A percentile compares a stretch with the other conserved stretches of the same genome.
Evolutionary conservation across 441 rosid genomes (phyloP).

Genomic region (Syzygium syzygioides): DNA sequence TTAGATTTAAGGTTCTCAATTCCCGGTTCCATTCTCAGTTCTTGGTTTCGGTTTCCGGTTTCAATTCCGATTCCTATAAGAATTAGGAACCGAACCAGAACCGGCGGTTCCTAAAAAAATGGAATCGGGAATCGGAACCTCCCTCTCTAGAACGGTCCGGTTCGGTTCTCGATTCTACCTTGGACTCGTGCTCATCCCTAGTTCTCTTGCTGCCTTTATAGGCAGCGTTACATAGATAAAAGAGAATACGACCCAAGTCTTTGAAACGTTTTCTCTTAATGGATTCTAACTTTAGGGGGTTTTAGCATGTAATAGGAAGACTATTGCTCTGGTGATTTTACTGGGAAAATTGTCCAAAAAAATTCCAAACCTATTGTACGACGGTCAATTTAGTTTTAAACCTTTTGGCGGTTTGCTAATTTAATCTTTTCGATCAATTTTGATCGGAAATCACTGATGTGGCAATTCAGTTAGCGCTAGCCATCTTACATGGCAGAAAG

Average conservation of each 20-base stretch:
- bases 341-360: not conserved
- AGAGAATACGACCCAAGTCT: not conserved
- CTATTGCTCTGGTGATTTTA: not conserved
- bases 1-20: too few relatives aligned
- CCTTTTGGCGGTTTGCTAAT: not conserved
- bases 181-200: too few relatives aligned
- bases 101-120: too few relatives aligned
- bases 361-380: not conserved
- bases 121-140: too few relatives aligned
- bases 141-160: too few relatives aligned
- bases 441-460: not conserved
- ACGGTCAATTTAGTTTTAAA: not conserved
- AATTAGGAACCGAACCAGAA: too few relatives aligned
- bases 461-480: accelerated
- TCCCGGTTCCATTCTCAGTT: too few relatives aligned
- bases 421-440: not conserved
- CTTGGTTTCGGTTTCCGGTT: too few relatives aligned
- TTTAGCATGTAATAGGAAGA: not conserved
- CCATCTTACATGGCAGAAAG: not conserved
- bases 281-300: not conserved
- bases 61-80: too few relatives aligned
- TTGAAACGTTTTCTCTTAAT: accelerated
- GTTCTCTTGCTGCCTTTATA: not conserved
- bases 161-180: too few relatives aligned
- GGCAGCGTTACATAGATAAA: not conserved